These are phyloP conservation scores for Verticillium albo-atrum DNA, from an alignment of 2,329 filamentous ascomycete genomes.

Conservation along the genomic window DNA sequence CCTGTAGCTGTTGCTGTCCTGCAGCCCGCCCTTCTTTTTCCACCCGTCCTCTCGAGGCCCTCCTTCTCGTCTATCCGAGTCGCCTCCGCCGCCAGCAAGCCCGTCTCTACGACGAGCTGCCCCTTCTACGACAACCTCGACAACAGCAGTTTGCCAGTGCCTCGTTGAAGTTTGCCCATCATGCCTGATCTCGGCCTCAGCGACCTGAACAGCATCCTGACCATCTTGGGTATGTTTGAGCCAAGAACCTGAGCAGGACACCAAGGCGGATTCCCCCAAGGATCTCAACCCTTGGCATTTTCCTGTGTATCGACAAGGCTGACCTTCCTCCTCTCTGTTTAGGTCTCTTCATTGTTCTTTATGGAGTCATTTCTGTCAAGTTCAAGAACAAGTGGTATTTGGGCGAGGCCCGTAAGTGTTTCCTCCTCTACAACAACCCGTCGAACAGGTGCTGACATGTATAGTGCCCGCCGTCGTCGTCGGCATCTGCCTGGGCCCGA, in stretches of 20 bases:
- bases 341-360: slow-evolving; percentile 43
- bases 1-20: neutral
- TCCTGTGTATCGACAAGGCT: neutral
- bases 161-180: neutral
- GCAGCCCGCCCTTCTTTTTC: neutral
- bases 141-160: neutral
- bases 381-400: slow-evolving; percentile 50
- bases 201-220: slow-evolving; percentile 12
- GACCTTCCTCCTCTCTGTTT: neutral
- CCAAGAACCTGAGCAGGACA: neutral
- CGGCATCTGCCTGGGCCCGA: slow-evolving; percentile 50
- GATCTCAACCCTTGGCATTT: neutral
- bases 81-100: neutral
- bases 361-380: slow-evolving; percentile 46
- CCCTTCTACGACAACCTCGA: neutral
- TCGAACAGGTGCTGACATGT: neutral
- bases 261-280: neutral
- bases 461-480: slow-evolving; percentile 50
- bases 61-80: neutral
- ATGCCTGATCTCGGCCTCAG: slow-evolving; percentile 1
- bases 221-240: slow-evolving; percentile 11
- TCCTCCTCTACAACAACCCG: neutral
- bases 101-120: neutral
- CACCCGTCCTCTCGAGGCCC: neutral
- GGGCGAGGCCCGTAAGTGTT: slow-evolving; percentile 44